A percentile compares a stretch with the other conserved stretches of the same genome.
Evolutionary conservation across 1,284 basidiomycete species (phyloP).

Genomic region (Dichomitus squalens): DNA sequence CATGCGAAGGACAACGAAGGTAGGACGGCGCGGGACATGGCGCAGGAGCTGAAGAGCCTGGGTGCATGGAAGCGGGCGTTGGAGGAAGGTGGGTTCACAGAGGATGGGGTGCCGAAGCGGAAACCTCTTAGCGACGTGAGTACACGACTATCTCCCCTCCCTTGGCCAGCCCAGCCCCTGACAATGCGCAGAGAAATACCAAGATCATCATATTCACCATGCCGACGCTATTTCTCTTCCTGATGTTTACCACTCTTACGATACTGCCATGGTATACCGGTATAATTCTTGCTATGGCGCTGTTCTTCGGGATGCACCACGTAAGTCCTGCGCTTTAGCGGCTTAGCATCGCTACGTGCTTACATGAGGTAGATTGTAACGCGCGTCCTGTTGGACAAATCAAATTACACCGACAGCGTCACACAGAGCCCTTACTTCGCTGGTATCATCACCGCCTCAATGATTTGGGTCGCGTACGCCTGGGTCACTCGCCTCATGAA

Average conservation of each 20-base stretch:
- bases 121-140: conserved; percentile 67
- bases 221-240: conserved; percentile 78
- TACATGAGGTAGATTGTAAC: conserved; percentile 65
- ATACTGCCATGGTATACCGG: conserved; percentile 91
- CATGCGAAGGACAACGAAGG: conserved; percentile 82
- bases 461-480: conserved; percentile 85
- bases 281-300: conserved; percentile 77
- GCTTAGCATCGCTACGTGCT: conserved; percentile 20
- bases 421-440: conserved; percentile 88
- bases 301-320: conserved; percentile 93
- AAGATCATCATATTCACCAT: conserved; percentile 81
- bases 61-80: conserved; percentile 88
- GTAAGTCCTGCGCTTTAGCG: conserved; percentile 46
- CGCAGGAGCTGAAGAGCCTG: conserved; percentile 87
- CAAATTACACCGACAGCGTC: conserved; percentile 77
- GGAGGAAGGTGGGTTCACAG: conserved; percentile 82
- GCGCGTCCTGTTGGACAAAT: conserved; percentile 78
- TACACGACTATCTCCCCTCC: neutral
- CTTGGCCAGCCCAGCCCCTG: neutral
- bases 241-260: conserved; percentile 83
- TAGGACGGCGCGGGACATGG: conserved; percentile 94
- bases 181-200: conserved; percentile 64
- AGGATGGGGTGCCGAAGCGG: conserved; percentile 71
- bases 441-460: conserved; percentile 84
- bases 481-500: conserved; percentile 80